These are phyloP conservation scores for Aegilops sharonensis DNA, from an alignment of 176 grass and related monocot genomes.

Conservation along the genomic window DNA sequence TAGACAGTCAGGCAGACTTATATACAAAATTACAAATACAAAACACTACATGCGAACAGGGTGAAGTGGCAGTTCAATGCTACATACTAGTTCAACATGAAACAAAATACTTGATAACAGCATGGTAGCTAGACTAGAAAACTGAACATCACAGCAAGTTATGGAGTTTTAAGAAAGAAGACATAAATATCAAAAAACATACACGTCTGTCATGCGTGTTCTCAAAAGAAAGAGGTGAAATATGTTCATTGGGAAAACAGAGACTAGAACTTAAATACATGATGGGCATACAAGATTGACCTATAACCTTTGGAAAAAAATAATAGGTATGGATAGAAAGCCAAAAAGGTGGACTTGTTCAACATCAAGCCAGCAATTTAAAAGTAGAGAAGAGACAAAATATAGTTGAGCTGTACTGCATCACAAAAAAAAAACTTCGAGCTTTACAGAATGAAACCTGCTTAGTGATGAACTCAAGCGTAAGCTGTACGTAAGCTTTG, in stretches of 20 bases:
- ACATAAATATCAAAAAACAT: slow-evolving; percentile 1
- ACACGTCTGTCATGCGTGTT: neutral
- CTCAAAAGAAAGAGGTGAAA: slow-evolving; percentile 1
- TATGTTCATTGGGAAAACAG: neutral
- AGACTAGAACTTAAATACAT: neutral
- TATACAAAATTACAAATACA: neutral
- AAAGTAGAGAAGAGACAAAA: neutral
- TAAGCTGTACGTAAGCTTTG: slow-evolving; percentile 89
- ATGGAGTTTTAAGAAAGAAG: slow-evolving; percentile 10
- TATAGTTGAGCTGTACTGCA: neutral
- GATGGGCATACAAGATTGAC: neutral
- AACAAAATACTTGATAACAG: slow-evolving; percentile 12
- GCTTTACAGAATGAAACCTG: slow-evolving; percentile 54
- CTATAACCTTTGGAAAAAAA: neutral
- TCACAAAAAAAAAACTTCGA: neutral
- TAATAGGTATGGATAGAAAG: neutral
- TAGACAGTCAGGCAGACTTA: neutral
- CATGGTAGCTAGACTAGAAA: neutral
- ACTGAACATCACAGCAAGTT: neutral
- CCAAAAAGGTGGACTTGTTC: slow-evolving; percentile 23
- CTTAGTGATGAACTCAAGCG: slow-evolving; percentile 78
- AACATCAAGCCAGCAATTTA: slow-evolving; percentile 13
- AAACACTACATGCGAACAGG: neutral
- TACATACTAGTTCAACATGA: neutral
- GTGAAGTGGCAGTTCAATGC: neutral